Base-by-base conservation (phyloP, 768 basidiomycete genomes). In the Phaeolepiota aurea region DNA sequence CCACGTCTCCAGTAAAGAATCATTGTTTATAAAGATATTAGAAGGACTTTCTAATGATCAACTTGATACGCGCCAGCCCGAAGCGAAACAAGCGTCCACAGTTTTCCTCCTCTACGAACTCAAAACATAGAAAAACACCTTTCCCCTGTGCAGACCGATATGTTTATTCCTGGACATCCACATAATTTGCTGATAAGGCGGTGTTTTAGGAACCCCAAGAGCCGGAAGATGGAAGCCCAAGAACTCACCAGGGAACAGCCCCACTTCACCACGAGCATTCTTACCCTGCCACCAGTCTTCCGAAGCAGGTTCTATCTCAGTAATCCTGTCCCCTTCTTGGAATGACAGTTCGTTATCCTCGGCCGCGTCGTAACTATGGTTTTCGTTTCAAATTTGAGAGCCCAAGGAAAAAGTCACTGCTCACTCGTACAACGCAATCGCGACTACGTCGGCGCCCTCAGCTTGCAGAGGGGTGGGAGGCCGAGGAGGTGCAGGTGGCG, bases 331-430 rank as follows among this genome's bases (percentile, higher is more conserved):
- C 19, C 87, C 88, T 57, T 90, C 91, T 20, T 57, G 65, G 74
- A 97, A 90, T 2, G 80, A 72, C 20, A 96, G 63, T 54, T 96
- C 92, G 53, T 97, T 96, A 49, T 91, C 90, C 55, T 96, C 92
- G 0, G 77, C 77, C 0, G 92, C 88, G 7, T 90, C 87, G 52
- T 93, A 94, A 47, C 87, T 92, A 37, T 4, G 40, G 10, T 15
- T 30, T 1, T 20, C 33, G 22, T 19, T n/a, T 30, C 10, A 22
- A 14, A 7, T 5, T 7, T 35, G 33, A 35, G 12, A 35, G 33
- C 12, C 25, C n/a, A 40, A 31, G 20, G 1, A 22, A 16, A 33
- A 3, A 22, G 34, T 22, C 34, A 32, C 31, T 32, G 37, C 12
- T 23, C 25, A 21, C 12, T 23, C 28, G 25, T 4, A 25, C 20